Percentiles rank a stretch among this genome's conserved stretches.
These are phyloP conservation scores for Ophiocordyceps robertsii DNA, from an alignment of 2,329 filamentous ascomycete genomes.

Conservation along the genomic window DNA sequence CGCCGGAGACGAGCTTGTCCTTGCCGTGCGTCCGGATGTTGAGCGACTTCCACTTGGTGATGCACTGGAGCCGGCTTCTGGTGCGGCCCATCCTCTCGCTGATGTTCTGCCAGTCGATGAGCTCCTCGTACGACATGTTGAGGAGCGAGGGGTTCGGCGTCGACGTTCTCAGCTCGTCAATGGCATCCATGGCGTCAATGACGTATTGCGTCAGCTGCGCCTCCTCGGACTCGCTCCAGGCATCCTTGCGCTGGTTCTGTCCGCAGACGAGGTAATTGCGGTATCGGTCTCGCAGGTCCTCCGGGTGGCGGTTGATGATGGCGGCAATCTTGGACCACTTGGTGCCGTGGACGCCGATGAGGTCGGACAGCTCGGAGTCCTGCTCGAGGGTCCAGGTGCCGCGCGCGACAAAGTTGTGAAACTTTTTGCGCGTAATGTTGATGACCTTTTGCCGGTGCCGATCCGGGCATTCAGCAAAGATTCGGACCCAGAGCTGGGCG, in stretches of 20 bases:
- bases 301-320: constrained; percentile 48
- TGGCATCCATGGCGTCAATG: constrained; percentile 32
- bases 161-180: constrained; percentile 25
- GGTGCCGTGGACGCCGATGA: constrained; percentile 22
- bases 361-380: constrained; percentile 19
- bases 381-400: constrained; percentile 28
- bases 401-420: constrained; percentile 49
- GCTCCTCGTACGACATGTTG: constrained; percentile 30
- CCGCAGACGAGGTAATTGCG: constrained; percentile 52
- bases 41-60: constrained; percentile 48
- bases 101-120: constrained; percentile 54
- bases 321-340: constrained; percentile 50
- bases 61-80: constrained; percentile 54
- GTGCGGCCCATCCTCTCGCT: constrained; percentile 47
- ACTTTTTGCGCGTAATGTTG: constrained; percentile 45
- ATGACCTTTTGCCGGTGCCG: constrained; percentile 40
- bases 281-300: constrained; percentile 58
- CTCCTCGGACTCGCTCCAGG: constrained; percentile 52
- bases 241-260: constrained; percentile 33
- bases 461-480: constrained; percentile 34
- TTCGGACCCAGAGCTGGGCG: constrained; percentile 33
- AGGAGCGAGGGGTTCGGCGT: constrained; percentile 17
- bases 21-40: constrained; percentile 19
- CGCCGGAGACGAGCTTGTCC: constrained; percentile 17
- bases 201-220: constrained; percentile 36